phyloP scores from a whole-genome alignment of 495 filamentous ascomycete species.

The Penicillium alfredii region DNA sequence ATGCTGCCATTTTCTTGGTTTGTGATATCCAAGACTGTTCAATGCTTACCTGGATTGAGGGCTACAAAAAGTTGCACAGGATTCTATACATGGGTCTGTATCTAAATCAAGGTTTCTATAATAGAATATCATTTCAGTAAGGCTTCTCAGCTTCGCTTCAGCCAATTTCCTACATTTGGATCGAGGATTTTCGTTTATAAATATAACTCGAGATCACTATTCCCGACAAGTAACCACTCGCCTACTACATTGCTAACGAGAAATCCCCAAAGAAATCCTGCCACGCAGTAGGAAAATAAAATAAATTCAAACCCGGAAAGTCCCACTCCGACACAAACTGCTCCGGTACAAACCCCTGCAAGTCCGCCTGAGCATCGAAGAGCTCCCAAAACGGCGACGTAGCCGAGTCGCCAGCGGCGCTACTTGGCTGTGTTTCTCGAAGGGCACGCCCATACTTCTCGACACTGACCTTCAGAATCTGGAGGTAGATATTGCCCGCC shows the following conservation, averaged over 20 bases:
- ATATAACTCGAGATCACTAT: no score
- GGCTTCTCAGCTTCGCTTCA: no score
- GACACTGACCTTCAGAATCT: conserved; percentile 39
- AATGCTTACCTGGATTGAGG: conserved; percentile 18
- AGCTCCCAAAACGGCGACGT: conserved; percentile 35
- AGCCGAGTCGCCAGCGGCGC: conserved; percentile 10
- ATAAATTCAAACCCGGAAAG: conserved; percentile 47
- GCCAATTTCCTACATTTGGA: no score
- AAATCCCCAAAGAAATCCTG: conserved; percentile 40
- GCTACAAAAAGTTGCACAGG: conserved; percentile 21
- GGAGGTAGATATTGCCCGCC: conserved; percentile 39
- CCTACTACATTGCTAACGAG: conserved; percentile 25
- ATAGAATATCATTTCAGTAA: no score
- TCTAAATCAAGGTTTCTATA: no score
- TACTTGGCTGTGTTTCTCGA: conserved; percentile 24
- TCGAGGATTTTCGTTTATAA: no score
- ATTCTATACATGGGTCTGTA: conserved; percentile 11
- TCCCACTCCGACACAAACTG: conserved; percentile 51
- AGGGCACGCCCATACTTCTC: conserved; percentile 44
- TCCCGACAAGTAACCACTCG: background rate
- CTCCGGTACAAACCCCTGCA: conserved; percentile 47
- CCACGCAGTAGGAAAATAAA: conserved; percentile 45
- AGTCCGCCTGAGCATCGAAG: conserved; percentile 42
- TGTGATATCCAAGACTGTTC: conserved; percentile 31
- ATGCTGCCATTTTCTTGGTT: conserved; percentile 11